phyloP scores from a whole-genome alignment of 2,329 filamentous ascomycete genomes.

The Apiospora arundinis region DNA sequence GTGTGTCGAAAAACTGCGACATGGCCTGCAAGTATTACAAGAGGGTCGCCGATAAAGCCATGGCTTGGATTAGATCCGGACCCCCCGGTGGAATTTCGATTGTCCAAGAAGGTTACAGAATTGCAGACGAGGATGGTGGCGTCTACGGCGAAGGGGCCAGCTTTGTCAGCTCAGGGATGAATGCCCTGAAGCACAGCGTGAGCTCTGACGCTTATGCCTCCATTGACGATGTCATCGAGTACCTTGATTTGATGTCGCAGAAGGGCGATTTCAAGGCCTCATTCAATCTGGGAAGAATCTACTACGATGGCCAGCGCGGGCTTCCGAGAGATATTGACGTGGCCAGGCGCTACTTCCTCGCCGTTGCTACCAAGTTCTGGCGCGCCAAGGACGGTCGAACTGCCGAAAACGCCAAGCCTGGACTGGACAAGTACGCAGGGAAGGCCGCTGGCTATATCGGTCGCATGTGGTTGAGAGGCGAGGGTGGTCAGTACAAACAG shows the following conservation, averaged over 20 bases:
- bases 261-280: conserved; percentile 90
- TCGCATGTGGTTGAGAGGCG: conserved; percentile 87
- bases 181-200: conserved; percentile 75
- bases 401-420: conserved; percentile 70
- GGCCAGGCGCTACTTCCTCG: conserved; percentile 81
- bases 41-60: conserved; percentile 89
- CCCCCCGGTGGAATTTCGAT: conserved; percentile 86
- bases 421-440: conserved; percentile 78
- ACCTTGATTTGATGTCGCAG: conserved; percentile 86
- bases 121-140: conserved; percentile 89
- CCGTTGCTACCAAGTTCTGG: conserved; percentile 84
- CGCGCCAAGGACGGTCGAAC: conserved; percentile 73
- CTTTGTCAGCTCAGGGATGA: conserved; percentile 82
- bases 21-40: conserved; percentile 89
- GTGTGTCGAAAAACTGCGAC: conserved; percentile 85
- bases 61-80: conserved; percentile 85
- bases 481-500: conserved; percentile 73
- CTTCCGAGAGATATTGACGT: conserved; percentile 75
- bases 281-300: conserved; percentile 82
- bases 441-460: conserved; percentile 89
- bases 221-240: conserved; percentile 93
- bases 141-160: conserved; percentile 96
- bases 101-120: conserved; percentile 78
- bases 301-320: conserved; percentile 84
- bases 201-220: conserved; percentile 84